These are phyloP conservation scores for Nicotiana sylvestris DNA, from an alignment of 257 asterid species.

Conservation along the genomic window DNA sequence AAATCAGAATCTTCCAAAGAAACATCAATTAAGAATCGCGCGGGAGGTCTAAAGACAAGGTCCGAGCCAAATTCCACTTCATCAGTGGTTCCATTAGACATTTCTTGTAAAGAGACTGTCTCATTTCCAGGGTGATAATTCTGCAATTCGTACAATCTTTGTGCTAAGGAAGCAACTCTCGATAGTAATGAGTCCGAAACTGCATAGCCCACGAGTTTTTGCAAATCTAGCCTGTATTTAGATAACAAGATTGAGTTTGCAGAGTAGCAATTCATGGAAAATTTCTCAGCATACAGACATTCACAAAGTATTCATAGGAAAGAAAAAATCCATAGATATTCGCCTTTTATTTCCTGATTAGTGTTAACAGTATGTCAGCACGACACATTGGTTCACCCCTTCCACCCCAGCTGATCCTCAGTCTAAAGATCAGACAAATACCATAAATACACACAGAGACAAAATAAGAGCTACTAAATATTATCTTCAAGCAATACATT, in stretches of 20 bases:
- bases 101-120: slow-evolving; percentile 28
- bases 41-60: slow-evolving; percentile 65
- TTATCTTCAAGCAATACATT: slow-evolving; percentile 3
- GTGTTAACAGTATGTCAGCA: not conserved
- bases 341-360: not conserved
- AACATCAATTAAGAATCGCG: slow-evolving; percentile 70
- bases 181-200: slow-evolving; percentile 43
- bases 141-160: slow-evolving; percentile 60
- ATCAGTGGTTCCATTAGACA: slow-evolving; percentile 35
- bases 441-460: slow-evolving; percentile 1
- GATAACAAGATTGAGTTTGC: not conserved
- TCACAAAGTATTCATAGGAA: not conserved
- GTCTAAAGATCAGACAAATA: not conserved
- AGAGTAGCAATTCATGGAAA: not conserved
- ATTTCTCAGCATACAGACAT: not conserved
- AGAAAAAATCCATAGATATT: not conserved
- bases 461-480: not conserved
- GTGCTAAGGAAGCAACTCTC: slow-evolving; percentile 60
- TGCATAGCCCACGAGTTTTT: slow-evolving; percentile 62
- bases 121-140: slow-evolving; percentile 37
- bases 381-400: not conserved
- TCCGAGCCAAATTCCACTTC: slow-evolving; percentile 86
- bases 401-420: not conserved
- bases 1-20: slow-evolving; percentile 48
- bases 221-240: slow-evolving; percentile 64